Conservation (phyloP, 2,329 filamentous ascomycete species). For the Hymenoscyphus infarciens region DNA sequence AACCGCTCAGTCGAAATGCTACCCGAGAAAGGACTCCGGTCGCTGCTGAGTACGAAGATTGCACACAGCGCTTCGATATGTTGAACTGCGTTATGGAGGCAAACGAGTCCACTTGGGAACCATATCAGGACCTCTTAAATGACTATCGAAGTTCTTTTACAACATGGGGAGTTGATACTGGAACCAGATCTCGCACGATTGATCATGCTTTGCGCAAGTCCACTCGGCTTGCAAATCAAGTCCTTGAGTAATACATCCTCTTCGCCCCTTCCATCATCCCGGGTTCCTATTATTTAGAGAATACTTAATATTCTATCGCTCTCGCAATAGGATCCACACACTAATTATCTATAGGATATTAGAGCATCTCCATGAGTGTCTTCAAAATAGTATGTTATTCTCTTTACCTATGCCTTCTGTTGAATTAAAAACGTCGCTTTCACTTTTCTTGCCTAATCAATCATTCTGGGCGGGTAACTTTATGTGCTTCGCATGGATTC, state of each 20-base stretch:
- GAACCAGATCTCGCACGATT: conserved; percentile 7
- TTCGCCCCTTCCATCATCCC: too few relatives aligned
- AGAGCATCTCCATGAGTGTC: background rate
- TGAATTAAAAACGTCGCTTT: too few relatives aligned
- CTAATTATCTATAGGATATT: background rate
- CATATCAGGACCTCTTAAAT: conserved; percentile 4
- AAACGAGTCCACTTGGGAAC: conserved; percentile 4
- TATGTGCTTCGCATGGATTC: too few relatives aligned
- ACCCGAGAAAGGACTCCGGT: conserved; percentile 5
- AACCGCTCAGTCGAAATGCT: background rate
- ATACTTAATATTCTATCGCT: too few relatives aligned
- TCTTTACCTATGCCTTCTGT: background rate
- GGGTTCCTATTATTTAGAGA: too few relatives aligned
- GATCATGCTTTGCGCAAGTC: conserved; percentile 7
- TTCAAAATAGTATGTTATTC: background rate
- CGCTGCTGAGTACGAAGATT: conserved; percentile 10
- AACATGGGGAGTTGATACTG: conserved; percentile 11
- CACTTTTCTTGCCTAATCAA: too few relatives aligned
- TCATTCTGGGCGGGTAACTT: too few relatives aligned
- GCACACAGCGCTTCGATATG: conserved; percentile 7
- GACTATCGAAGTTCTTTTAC: conserved; percentile 5
- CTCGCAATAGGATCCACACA: too few relatives aligned
- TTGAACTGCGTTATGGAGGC: conserved; percentile 6
- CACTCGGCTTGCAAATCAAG: background rate
- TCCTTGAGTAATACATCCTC: background rate